Evolutionary conservation across 352 stramenopile genomes (phyloP).

Genomic region (Globisporangium cystogenes): DNA sequence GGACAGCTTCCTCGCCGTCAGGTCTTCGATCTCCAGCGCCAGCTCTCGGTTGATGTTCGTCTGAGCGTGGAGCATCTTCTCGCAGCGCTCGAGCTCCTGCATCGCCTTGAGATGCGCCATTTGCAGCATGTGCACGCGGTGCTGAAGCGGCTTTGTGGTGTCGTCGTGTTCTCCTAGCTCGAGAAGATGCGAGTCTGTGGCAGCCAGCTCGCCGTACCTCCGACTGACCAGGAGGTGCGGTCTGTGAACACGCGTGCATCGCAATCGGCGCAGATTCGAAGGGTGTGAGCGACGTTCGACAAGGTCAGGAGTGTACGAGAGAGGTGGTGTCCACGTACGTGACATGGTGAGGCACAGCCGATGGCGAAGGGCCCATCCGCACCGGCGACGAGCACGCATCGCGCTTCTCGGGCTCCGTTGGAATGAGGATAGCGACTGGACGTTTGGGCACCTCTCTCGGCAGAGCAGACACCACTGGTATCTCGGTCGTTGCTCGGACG

Average conservation of each 20-base stretch:
- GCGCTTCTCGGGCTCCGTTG: conserved; percentile 30
- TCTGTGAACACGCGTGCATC: conserved; percentile 7
- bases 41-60: conserved; percentile 94
- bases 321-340: background rate
- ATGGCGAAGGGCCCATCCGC: conserved; percentile 17
- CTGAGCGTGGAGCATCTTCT: conserved; percentile 93
- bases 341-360: background rate
- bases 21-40: conserved; percentile 86
- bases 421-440: background rate
- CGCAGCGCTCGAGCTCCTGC: conserved; percentile 89
- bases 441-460: conserved; percentile 12
- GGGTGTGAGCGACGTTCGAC: background rate
- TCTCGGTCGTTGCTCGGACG: conserved; percentile 19
- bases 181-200: background rate
- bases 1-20: conserved; percentile 66
- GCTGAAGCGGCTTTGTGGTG: conserved; percentile 56
- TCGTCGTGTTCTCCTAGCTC: conserved; percentile 15
- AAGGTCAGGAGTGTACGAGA: conserved; percentile 1
- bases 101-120: conserved; percentile 87
- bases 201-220: conserved; percentile 24
- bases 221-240: conserved; percentile 22
- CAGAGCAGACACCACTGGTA: conserved; percentile 1
- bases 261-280: background rate
- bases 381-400: conserved; percentile 65
- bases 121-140: conserved; percentile 86